Conservation (phyloP, 257 asterid species). For the Solanum infundibuliforme region DNA sequence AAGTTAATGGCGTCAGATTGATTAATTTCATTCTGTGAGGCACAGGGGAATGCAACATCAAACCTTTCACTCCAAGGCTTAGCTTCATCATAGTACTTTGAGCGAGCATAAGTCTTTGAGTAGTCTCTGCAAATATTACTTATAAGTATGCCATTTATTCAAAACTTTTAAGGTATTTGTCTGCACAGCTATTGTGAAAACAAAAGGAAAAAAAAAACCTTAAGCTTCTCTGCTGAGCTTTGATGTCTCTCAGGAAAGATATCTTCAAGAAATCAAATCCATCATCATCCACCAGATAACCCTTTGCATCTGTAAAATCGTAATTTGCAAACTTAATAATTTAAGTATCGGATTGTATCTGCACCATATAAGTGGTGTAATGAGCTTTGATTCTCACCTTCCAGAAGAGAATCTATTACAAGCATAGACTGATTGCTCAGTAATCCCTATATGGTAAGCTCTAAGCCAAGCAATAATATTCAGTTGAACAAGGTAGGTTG, state of each 20-base stretch:
- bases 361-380: not conserved
- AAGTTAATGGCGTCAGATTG: constrained; percentile 83
- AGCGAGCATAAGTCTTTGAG: constrained; percentile 92
- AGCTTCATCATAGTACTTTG: constrained; percentile 82
- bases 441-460: not conserved
- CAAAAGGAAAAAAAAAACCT: constrained; percentile 32
- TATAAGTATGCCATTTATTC: constrained; percentile 14
- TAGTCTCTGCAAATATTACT: constrained; percentile 63
- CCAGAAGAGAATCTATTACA: not conserved
- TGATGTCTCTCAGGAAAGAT: constrained; percentile 71
- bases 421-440: not conserved
- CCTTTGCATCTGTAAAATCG: constrained; percentile 67
- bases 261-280: constrained; percentile 94
- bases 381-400: not conserved
- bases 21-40: constrained; percentile 87
- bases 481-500: not conserved
- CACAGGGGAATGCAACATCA: constrained; percentile 95
- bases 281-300: constrained; percentile 95
- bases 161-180: not conserved
- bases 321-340: constrained; percentile 2
- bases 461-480: not conserved
- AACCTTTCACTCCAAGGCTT: constrained; percentile 97
- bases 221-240: constrained; percentile 86
- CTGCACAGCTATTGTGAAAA: not conserved
- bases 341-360: not conserved